A percentile compares a stretch with the other conserved stretches of the same genome.
These are phyloP conservation scores for Aspergillus sp. DNA, from an alignment of 2,329 filamentous ascomycete genomes.

Conservation along the genomic window DNA sequence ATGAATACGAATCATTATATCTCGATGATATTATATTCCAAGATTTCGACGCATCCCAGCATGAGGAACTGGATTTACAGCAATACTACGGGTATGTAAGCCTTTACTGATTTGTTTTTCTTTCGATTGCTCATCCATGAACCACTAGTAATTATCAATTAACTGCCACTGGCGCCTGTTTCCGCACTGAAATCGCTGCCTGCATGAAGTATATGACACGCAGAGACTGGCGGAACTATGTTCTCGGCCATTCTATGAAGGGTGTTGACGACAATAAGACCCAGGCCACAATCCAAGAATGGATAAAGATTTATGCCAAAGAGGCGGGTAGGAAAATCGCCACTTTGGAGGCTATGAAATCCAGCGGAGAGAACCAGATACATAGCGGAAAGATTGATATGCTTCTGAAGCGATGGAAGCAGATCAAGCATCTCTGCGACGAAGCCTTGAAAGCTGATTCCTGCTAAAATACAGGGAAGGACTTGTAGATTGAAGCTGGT, in stretches of 20 bases:
- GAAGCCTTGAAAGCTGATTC: conserved; percentile 18
- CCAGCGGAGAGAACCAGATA: conserved; percentile 3
- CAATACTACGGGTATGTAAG: conserved; percentile 36
- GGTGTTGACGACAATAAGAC: conserved; percentile 26
- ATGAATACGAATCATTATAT: conserved; percentile 35
- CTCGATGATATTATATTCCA: conserved; percentile 38
- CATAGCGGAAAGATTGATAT: conserved; percentile 19
- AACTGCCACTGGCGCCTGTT: conserved; percentile 34
- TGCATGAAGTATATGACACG: conserved; percentile 35
- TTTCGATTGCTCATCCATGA: neutral
- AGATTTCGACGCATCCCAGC: conserved; percentile 22
- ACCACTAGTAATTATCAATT: conserved; percentile 37
- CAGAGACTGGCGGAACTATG: conserved; percentile 34
- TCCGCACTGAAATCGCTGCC: conserved; percentile 39
- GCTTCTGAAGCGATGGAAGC: conserved; percentile 33
- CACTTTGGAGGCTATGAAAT: conserved; percentile 11
- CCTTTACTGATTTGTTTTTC: neutral
- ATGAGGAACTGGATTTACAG: conserved; percentile 29
- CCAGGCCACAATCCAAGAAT: conserved; percentile 27
- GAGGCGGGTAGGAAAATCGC: conserved; percentile 28
- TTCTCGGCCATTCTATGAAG: conserved; percentile 30
- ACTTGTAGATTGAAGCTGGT: too few relatives aligned
- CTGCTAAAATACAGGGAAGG: conserved; percentile 7
- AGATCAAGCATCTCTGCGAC: conserved; percentile 32
- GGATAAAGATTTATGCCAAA: conserved; percentile 29